Evolutionary conservation across 2,329 filamentous ascomycete species (phyloP).

Genomic region (Stachybotrys chartarum): DNA sequence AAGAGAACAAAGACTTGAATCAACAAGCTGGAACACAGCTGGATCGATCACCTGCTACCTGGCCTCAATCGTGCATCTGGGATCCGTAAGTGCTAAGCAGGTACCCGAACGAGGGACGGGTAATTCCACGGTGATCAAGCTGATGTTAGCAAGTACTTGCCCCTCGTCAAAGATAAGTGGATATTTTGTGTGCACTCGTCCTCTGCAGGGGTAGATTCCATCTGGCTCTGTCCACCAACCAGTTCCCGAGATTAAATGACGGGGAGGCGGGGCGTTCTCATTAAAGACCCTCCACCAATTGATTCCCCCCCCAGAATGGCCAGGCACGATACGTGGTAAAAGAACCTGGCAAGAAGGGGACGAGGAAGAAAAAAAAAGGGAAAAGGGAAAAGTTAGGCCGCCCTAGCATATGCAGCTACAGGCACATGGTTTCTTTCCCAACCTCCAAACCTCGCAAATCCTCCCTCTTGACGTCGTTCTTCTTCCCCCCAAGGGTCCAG

Average conservation of each 20-base stretch:
- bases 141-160: not conserved
- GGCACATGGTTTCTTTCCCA: not conserved
- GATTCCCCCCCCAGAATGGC: not conserved
- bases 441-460: not conserved
- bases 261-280: not conserved
- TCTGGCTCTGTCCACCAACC: not conserved
- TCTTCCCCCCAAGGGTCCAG: conserved; percentile 5
- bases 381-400: not conserved
- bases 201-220: not conserved
- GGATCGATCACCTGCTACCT: not conserved
- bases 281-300: not conserved
- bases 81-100: not conserved
- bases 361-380: not conserved
- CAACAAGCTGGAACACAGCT: not conserved
- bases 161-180: not conserved
- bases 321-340: not conserved
- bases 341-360: not conserved
- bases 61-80: not conserved
- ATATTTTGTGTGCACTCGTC: not conserved
- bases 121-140: not conserved
- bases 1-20: not conserved
- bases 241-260: not conserved
- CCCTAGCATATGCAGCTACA: not conserved
- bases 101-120: not conserved
- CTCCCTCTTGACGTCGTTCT: not conserved